Evolutionary conservation across 768 basidiomycete genomes (phyloP), one percentile per base, ranked within the genome.

Genomic region (Fomitopsis pulvina): DNA sequence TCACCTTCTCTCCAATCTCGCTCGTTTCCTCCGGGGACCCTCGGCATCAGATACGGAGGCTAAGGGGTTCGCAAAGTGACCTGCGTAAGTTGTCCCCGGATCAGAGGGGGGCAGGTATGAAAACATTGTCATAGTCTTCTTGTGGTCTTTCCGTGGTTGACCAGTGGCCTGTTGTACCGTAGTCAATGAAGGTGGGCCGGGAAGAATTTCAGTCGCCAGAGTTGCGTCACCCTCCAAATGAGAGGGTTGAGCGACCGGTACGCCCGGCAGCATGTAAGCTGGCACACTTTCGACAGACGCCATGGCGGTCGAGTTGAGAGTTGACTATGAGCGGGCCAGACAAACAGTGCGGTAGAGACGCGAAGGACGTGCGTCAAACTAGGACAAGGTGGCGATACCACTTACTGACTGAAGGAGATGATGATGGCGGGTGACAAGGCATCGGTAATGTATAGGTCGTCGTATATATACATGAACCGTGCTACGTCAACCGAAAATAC

Each of bases 181-280:
- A 56, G 75, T 71, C 54, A 89, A 67, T 56, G 88, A 80, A 46
- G 90, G 90, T 52, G 90, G 90, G 22, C 88, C 89, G 62, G 90
- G 90, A 60, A 92, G 78, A 71, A 92, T 85, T 77, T 92, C 90
- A 52, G 90, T 92, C 54, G 91, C 89, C 60, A 91, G 77, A 56
- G 78, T 75, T 49, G 85, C 70, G 74, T 92, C 87, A 58, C 87
- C 83, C 66, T 89, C 88, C 50, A 89, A 79, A 68, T 90, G 85
- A 59, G 83, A 71, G 59, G 87, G 88, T 64, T 88, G 89, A 61
- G 79, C 71, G 56, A 85, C 79, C 50, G 81, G 74, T 53, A 84
- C 84, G 66, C 82, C 81, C 67, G 81, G 80, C 63, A 83, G 71
- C 75, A 88, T 70, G 68, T 80, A 89, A 58, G 77, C 78, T 58